A percentile compares a stretch with the other conserved stretches of the same genome.
Conservation (phyloP, 495 filamentous ascomycete species). For the Trypethelium eluteriae region DNA sequence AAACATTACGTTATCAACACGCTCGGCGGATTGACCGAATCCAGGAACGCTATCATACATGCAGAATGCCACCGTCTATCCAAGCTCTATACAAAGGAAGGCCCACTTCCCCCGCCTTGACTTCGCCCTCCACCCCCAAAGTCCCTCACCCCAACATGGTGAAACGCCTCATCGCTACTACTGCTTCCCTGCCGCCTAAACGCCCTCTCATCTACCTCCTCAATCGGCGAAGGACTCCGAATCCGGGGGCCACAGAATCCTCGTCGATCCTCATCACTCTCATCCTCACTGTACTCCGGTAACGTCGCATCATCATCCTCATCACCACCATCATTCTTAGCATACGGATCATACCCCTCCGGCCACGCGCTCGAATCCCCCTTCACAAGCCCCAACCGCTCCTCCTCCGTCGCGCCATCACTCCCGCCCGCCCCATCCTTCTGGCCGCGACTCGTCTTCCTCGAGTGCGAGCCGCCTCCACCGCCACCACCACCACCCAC, state of each 20-base stretch:
- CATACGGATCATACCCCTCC: neutral
- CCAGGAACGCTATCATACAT: neutral
- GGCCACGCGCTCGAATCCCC: slow-evolving; percentile 48
- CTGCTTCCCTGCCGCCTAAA: neutral
- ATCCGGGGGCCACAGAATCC: neutral
- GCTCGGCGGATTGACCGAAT: neutral
- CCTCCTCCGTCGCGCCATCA: slow-evolving; percentile 72
- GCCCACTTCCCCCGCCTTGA: neutral
- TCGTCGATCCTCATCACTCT: neutral
- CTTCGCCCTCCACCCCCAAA: neutral
- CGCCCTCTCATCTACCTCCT: slow-evolving; percentile 6
- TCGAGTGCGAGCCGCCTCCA: slow-evolving; percentile 23
- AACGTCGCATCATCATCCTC: neutral
- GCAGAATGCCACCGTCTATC: neutral
- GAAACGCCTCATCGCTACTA: slow-evolving; percentile 8
- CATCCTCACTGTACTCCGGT: neutral
- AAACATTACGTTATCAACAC: too few relatives aligned
- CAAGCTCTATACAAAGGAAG: slow-evolving; percentile 4
- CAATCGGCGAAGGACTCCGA: neutral
- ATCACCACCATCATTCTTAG: neutral
- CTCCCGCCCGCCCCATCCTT: slow-evolving; percentile 26
- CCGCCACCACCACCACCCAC: neutral
- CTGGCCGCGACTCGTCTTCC: slow-evolving; percentile 43
- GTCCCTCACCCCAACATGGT: neutral
- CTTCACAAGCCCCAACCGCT: slow-evolving; percentile 75